phyloP scores from a whole-genome alignment of 2,329 filamentous ascomycete species.

The Fusarium udum region DNA sequence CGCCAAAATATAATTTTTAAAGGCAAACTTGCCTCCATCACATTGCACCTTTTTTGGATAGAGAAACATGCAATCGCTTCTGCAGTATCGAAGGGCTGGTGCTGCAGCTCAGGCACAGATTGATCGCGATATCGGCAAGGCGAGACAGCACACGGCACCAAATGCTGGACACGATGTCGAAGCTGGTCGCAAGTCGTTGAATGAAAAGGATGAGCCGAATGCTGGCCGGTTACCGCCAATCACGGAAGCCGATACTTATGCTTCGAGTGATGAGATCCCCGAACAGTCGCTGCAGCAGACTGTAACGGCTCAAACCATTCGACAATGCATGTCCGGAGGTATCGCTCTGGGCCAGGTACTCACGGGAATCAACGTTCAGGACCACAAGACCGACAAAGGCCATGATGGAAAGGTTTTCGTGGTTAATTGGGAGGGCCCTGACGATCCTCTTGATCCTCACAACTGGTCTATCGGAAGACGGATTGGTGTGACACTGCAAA shows the following conservation, averaged over 20 bases:
- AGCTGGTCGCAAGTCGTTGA: neutral
- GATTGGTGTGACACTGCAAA: conserved; percentile 52
- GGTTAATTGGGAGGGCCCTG: conserved; percentile 45
- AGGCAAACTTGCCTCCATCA: neutral
- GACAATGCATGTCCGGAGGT: conserved; percentile 14
- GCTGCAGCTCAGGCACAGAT: conserved; percentile 35
- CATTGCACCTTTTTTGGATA: neutral
- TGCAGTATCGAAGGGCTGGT: conserved; percentile 32
- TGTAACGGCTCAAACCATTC: conserved; percentile 9
- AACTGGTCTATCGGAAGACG: conserved; percentile 55
- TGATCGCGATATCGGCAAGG: conserved; percentile 30
- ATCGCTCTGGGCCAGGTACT: conserved; percentile 43
- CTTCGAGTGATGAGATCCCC: neutral
- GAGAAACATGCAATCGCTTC: conserved; percentile 28
- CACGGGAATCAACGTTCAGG: conserved; percentile 45
- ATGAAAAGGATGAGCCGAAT: neutral
- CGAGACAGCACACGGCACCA: neutral
- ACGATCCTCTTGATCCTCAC: conserved; percentile 55
- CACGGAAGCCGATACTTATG: neutral
- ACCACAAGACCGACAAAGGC: conserved; percentile 37
- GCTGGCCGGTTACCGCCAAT: neutral
- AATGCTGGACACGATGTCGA: neutral
- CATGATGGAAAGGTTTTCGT: conserved; percentile 46
- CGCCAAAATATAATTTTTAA: neutral
- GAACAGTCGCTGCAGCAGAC: neutral